Evolutionary conservation across 2,329 filamentous ascomycete genomes (phyloP), one percentile per base, ranked within the genome.

Genomic region (Decorospora gaudefroyi): DNA sequence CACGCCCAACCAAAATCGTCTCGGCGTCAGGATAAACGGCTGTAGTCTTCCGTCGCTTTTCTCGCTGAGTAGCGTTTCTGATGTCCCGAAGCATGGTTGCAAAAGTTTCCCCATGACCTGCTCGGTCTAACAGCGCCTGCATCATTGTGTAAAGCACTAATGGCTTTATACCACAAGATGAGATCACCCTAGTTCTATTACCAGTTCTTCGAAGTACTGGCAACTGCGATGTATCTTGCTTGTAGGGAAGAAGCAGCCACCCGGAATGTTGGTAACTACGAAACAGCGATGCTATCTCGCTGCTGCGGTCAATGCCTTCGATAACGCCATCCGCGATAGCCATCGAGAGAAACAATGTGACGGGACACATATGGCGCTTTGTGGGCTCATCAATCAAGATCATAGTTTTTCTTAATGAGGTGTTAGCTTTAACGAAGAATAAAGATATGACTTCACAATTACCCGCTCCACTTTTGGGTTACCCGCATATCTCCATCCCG

Each of bases 181-280:
- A 38, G 2, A 38, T 23, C 8, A 38, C 26, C 22, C 35, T 38
- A n/a, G 35, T 22, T 13, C 12, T 38, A 19, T 38, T 38, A 38
- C 35, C 8, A 15, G 35, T 38, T 29, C 26, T 38, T 13, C 26
- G 26, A 38, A 38, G 35, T 29, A 38, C 35, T 13, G 9, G 35
- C 5, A 38, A 18, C 3, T 6, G 26, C n/a, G 25, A 38, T 38
- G 5, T 6, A 16, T 30, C 26, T 7, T 31, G 16, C 21, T 38
- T 38, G 26, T 38, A 38, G 26, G 1, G 18, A 22, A 38, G 35
- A 27, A 29, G 35, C 12, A 38, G n/a, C 35, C 7, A 38, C 17
- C 26, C 4, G 29, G 35, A 29, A 2, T 29, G 16, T 35, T 1
- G 11, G 31, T 21, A 13, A 7, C 17, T 11, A 37, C 17, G 11